Percentiles rank a stretch among this genome's conserved stretches.
Evolutionary conservation across 2,329 filamentous ascomycete genomes (phyloP).

Genomic region (Alternaria tenuissima): DNA sequence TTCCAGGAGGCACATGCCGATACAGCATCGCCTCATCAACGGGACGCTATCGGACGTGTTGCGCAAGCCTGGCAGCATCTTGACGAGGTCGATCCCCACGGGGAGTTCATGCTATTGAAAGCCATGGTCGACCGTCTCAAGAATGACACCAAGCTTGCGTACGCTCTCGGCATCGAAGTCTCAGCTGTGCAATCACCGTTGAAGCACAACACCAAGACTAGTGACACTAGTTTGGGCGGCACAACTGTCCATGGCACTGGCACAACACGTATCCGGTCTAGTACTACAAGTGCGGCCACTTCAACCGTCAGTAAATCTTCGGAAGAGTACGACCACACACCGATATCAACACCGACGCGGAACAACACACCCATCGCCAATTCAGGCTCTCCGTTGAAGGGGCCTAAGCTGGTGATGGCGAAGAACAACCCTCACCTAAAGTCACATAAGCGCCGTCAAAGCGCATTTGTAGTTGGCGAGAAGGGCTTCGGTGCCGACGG

Average conservation of each 20-base stretch:
- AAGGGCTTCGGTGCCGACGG: conserved; percentile 54
- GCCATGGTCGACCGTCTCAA: conserved; percentile 77
- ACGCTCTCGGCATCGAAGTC: conserved; percentile 53
- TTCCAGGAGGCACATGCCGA: conserved; percentile 89
- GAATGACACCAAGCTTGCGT: conserved; percentile 70
- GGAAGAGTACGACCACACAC: conserved; percentile 28
- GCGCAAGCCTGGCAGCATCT: conserved; percentile 86
- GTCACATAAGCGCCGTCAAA: conserved; percentile 69
- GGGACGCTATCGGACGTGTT: conserved; percentile 82
- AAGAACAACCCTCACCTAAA: conserved; percentile 86
- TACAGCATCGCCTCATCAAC: conserved; percentile 72
- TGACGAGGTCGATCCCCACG: conserved; percentile 88
- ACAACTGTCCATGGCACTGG: conserved; percentile 46
- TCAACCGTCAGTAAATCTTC: conserved; percentile 30
- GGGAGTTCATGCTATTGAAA: conserved; percentile 84
- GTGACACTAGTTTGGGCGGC: conserved; percentile 44
- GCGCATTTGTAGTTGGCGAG: conserved; percentile 52
- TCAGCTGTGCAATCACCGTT: conserved; percentile 33
- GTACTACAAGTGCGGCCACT: conserved; percentile 30
- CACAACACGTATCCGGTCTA: conserved; percentile 46
- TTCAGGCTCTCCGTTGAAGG: conserved; percentile 57
- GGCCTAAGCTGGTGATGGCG: conserved; percentile 75
- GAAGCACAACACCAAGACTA: conserved; percentile 43
- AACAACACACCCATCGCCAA: conserved; percentile 38
- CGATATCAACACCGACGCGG: conserved; percentile 30